A percentile compares a stretch with the other conserved stretches of the same genome.
Evolutionary conservation across 306 rosid species (phyloP).

Genomic region (cucumber (Cucumis sativus)): Cucumber_9930_V3 NC_026655.2:23455501-23456000

Average conservation of each 20-base stretch:
- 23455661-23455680: slow-evolving; percentile 61
- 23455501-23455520: slow-evolving; percentile 48
- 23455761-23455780: too few species aligned
- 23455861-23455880: background rate
- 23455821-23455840: background rate
- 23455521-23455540: slow-evolving; percentile 57
- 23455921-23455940: too few species aligned
- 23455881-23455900: background rate
- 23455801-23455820: background rate
- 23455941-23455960: too few species aligned
- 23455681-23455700: slow-evolving; percentile 47
- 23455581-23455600: slow-evolving; percentile 66
- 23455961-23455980: too few species aligned
- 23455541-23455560: slow-evolving; percentile 44
- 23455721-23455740: slow-evolving; percentile 83
- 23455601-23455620: slow-evolving; percentile 44
- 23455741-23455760: slow-evolving; percentile 26
- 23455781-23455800: too few species aligned
- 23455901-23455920: too few species aligned
- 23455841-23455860: background rate
- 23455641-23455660: slow-evolving; percentile 54
- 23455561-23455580: slow-evolving; percentile 62
- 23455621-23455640: slow-evolving; percentile 23
- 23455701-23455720: slow-evolving; percentile 56
- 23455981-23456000: too few species aligned